phyloP scores from a whole-genome alignment of 768 basidiomycete species.

The Boletus tomentosulus region DNA sequence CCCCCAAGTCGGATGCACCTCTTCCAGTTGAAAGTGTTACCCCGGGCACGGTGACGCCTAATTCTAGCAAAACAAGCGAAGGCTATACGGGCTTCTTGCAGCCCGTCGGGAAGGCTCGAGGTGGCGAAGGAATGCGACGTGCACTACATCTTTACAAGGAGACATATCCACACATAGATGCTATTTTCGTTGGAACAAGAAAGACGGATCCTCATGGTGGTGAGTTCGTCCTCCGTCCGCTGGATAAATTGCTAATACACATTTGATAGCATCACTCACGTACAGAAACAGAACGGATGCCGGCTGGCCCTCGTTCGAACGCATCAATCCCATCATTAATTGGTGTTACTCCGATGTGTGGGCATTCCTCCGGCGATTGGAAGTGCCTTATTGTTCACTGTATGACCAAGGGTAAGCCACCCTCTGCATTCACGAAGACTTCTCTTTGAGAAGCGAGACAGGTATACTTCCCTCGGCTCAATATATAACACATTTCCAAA shows the following conservation, averaged over 20 bases:
- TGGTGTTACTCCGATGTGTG: slow-evolving; percentile 92
- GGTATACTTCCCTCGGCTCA: slow-evolving; percentile 97
- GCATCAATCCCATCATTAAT: slow-evolving; percentile 93
- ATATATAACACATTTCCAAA: slow-evolving; percentile 94
- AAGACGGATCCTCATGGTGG: slow-evolving; percentile 92
- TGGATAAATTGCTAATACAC: background rate
- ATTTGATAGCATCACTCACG: slow-evolving; percentile 58
- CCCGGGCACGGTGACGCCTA: slow-evolving; percentile 28
- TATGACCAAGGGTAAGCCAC: slow-evolving; percentile 84
- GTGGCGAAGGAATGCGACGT: slow-evolving; percentile 70
- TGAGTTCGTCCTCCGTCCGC: slow-evolving; percentile 36
- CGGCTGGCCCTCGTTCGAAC: slow-evolving; percentile 85
- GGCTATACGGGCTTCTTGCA: slow-evolving; percentile 22
- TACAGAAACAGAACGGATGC: slow-evolving; percentile 79
- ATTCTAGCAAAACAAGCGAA: slow-evolving; percentile 6
- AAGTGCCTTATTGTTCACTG: slow-evolving; percentile 81
- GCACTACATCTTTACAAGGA: slow-evolving; percentile 73
- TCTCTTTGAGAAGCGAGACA: slow-evolving; percentile 26
- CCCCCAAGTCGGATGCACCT: slow-evolving; percentile 44
- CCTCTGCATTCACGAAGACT: background rate
- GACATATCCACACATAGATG: slow-evolving; percentile 61
- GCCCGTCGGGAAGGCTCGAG: slow-evolving; percentile 51
- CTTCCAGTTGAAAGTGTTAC: slow-evolving; percentile 46
- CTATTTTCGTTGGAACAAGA: slow-evolving; percentile 87
- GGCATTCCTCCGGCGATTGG: slow-evolving; percentile 70